Percentiles rank a stretch among this genome's conserved stretches.
phyloP scores from a whole-genome alignment of 495 filamentous ascomycete genomes.

The Aspergillus sparsus region DNA sequence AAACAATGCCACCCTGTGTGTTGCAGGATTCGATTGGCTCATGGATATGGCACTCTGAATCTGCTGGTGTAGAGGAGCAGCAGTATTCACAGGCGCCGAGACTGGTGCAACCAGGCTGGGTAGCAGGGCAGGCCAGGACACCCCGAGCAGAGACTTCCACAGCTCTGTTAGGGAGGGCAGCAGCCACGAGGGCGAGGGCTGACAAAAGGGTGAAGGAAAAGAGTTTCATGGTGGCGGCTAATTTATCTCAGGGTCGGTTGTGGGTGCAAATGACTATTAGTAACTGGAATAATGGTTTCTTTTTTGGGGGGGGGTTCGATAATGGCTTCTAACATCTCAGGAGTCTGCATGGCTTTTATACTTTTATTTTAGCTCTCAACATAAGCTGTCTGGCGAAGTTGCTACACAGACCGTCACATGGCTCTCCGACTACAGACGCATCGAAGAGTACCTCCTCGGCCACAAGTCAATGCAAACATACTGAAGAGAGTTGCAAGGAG shows the following conservation, averaged over 20 bases:
- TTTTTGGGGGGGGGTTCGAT: neutral
- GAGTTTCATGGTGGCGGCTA: slow-evolving; percentile 2
- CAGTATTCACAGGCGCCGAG: slow-evolving; percentile 8
- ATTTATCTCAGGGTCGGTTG: neutral
- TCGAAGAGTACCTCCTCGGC: neutral
- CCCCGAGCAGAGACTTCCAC: neutral
- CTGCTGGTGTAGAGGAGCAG: neutral
- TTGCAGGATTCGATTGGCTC: slow-evolving; percentile 1
- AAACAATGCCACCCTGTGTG: slow-evolving; percentile 8
- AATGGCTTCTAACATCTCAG: neutral
- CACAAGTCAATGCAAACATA: neutral
- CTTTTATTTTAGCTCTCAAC: no score
- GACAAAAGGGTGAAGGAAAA: neutral
- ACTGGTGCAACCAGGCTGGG: slow-evolving; percentile 7
- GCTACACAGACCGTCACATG: no score
- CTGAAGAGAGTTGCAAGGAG: neutral
- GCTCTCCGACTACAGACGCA: no score
- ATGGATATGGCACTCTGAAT: slow-evolving; percentile 9
- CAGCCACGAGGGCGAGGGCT: neutral
- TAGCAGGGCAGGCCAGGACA: slow-evolving; percentile 1
- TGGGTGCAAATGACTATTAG: neutral
- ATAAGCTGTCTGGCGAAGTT: no score
- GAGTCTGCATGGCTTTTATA: no score
- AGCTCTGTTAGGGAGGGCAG: neutral
- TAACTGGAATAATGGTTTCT: neutral